These are phyloP conservation scores for Phytopythium ostracodes DNA, from an alignment of 352 stramenopile species.

Conservation along the genomic window DNA sequence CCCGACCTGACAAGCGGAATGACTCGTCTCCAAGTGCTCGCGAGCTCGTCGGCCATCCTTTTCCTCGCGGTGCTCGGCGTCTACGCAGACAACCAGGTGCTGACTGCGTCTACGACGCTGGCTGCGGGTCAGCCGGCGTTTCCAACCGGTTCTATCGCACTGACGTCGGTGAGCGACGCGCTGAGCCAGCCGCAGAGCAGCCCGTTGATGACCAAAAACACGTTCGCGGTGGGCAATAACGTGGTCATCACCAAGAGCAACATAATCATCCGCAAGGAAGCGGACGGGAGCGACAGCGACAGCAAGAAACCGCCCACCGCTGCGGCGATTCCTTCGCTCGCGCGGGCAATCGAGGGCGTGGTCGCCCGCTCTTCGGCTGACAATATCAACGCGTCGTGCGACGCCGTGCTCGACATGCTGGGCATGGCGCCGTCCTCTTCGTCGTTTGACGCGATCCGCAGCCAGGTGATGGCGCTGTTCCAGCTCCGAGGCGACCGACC, in stretches of 20 bases:
- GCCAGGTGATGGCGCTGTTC: background rate
- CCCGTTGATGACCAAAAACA: constrained; percentile 5
- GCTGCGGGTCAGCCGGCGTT: background rate
- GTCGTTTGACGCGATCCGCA: background rate
- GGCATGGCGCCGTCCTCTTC: background rate
- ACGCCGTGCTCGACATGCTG: constrained; percentile 2
- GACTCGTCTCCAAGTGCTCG: background rate
- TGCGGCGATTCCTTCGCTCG: background rate
- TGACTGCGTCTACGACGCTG: background rate
- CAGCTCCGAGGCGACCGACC: background rate
- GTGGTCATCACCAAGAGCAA: constrained; percentile 10
- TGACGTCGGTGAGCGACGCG: constrained; percentile 1
- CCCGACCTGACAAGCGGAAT: background rate
- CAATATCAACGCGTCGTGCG: background rate
- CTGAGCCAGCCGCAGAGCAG: background rate
- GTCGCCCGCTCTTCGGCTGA: background rate
- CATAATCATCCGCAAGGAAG: constrained; percentile 9
- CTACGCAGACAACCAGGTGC: background rate
- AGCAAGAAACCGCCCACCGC: background rate
- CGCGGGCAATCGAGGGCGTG: background rate
- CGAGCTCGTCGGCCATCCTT: background rate
- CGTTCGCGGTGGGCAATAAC: constrained; percentile 7
- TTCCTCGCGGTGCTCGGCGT: background rate
- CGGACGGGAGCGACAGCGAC: background rate
- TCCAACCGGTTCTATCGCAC: background rate